A percentile compares a stretch with the other conserved stretches of the same genome.
Conservation (phyloP, 2,329 filamentous ascomycete genomes). For the Aspergillus fischeri region DNA sequence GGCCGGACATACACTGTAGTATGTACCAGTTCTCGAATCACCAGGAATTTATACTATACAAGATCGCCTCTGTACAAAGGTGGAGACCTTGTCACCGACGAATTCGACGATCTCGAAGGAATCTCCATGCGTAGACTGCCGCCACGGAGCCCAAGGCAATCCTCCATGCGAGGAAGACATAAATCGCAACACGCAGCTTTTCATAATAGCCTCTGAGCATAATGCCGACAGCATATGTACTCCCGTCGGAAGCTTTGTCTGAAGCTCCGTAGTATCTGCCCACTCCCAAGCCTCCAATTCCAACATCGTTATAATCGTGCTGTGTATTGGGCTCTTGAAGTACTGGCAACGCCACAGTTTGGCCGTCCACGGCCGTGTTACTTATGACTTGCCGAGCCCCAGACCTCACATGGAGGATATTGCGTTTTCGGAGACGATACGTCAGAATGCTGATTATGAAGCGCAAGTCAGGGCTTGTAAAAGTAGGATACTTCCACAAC, state of each 20-base stretch:
- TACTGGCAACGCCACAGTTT: conserved; percentile 30
- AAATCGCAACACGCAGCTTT: conserved; percentile 36
- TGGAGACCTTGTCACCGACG: background rate
- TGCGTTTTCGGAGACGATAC: conserved; percentile 52
- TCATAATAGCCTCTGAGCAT: conserved; percentile 44
- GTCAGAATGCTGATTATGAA: conserved; percentile 59
- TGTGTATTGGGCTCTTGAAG: conserved; percentile 14
- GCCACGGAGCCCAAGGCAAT: conserved; percentile 27
- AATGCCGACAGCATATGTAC: conserved; percentile 37
- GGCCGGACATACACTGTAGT: background rate
- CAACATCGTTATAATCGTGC: conserved; percentile 33
- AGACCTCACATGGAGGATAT: conserved; percentile 35
- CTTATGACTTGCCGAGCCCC: conserved; percentile 23
- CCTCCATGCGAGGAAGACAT: conserved; percentile 38
- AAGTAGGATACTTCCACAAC: conserved; percentile 65
- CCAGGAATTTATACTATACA: background rate
- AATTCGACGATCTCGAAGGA: conserved; percentile 16
- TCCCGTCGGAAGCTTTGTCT: conserved; percentile 21
- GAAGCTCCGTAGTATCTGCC: conserved; percentile 29
- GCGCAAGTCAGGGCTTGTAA: conserved; percentile 59
- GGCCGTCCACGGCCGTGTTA: conserved; percentile 29
- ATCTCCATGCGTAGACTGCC: conserved; percentile 26
- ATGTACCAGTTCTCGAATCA: background rate
- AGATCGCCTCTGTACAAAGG: background rate
- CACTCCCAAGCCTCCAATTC: conserved; percentile 37